phyloP scores from a whole-genome alignment of 441 rosid genomes.

The Monsonia emarginata region DNA sequence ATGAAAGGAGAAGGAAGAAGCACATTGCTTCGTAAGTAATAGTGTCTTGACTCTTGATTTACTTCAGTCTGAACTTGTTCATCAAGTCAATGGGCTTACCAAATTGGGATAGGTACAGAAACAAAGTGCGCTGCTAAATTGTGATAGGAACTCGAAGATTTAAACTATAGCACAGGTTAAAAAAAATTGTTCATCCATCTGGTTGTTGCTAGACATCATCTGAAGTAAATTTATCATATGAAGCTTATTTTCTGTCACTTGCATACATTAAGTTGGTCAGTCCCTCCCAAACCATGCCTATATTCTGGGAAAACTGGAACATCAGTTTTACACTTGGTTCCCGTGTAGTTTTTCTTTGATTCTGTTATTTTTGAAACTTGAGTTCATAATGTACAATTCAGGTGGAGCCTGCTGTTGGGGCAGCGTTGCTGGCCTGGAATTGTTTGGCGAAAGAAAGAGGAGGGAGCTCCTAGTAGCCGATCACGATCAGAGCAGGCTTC shows the following conservation, averaged over 20 bases:
- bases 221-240: background rate
- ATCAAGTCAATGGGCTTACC: no score
- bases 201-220: background rate
- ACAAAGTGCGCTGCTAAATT: no score
- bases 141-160: background rate
- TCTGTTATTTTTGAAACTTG: background rate
- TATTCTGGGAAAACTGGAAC: no score
- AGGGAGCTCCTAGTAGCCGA: background rate
- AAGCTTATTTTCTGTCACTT: background rate
- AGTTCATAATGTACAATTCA: background rate
- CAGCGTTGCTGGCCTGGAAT: slow-evolving; percentile 24
- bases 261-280: no score
- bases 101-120: no score
- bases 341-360: no score
- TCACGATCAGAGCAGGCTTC: background rate
- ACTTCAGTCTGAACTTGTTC: no score
- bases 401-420: slow-evolving; percentile 28
- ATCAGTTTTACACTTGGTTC: no score
- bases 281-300: no score
- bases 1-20: no score
- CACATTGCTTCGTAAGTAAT: no score
- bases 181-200: background rate
- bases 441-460: slow-evolving; percentile 14
- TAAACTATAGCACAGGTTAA: background rate
- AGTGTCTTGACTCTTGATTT: no score